Evolutionary conservation across 2,329 filamentous ascomycete species (phyloP), one percentile per base, ranked within the genome.

Genomic region (Xylariaceae sp.): DNA sequence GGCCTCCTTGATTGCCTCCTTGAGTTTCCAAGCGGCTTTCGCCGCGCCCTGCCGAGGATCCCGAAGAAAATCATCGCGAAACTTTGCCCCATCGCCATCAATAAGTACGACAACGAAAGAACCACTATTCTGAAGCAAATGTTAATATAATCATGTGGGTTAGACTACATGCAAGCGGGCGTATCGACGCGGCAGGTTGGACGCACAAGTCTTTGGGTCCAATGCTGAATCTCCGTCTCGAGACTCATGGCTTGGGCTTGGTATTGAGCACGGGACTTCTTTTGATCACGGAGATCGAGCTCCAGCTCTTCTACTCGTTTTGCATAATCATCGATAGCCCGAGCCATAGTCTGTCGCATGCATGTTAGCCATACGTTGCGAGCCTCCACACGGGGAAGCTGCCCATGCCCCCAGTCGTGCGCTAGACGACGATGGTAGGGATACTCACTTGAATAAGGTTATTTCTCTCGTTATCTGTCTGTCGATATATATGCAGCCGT

Each of bases 51-150:
- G 56, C 7, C 60, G 51, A 39, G 62, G 59, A 46, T 65, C 65
- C 32, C 64, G 67, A 32, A 70, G 58, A 54, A 64, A 68, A 44
- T 65, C 63, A 45, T 70, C 67, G 30, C 64, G 63, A 57, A 70
- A 70, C 58, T 70, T 70, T 52, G 68, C 68, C 4, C 68, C 68
- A 49, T 70, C 68, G 47, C 68, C 68, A 55, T 70, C 68, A 56
- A 70, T 65, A 56, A 70, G 67, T 27, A 70, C 65, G 35, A 68
- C 67, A 42, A 67, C 64, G 57, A 67, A 70, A 40, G 66, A 60
- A 35, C 65, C 66, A 37, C 61, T 67, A 43, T 64, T 67, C 68
- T 69, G 45, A 31, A 48, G 29, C 6, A 37, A 27, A 39, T 47
- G 56, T 58, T 19, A 57, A 54, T 29, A 57, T 52, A 34, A 58